Conservation (phyloP, 768 basidiomycete species). For the Pleurotus giganteus region DNA sequence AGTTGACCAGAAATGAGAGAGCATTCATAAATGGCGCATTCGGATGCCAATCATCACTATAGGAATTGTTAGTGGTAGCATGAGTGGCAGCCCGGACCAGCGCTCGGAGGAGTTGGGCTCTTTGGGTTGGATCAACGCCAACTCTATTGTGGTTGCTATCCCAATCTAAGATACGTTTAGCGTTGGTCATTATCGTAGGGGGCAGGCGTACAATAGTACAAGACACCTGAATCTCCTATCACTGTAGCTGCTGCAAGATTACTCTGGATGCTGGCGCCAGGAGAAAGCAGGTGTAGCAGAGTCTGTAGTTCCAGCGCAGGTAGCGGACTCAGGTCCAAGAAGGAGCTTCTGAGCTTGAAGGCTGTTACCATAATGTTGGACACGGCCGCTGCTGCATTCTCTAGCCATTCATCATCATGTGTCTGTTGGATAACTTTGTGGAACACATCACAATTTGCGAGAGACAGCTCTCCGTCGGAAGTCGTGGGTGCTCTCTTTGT, state of each 20-base stretch:
- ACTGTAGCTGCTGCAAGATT: slow-evolving; percentile 1
- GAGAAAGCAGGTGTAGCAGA: slow-evolving; percentile 5
- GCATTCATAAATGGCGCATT: slow-evolving; percentile 2
- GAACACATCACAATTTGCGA: not conserved
- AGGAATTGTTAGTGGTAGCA: not conserved
- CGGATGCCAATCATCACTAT: not conserved
- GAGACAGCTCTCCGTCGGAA: not conserved
- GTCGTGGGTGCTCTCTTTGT: no score
- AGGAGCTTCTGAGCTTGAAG: slow-evolving; percentile 1
- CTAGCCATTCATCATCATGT: slow-evolving; percentile 9
- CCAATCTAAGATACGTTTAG: slow-evolving; percentile 5
- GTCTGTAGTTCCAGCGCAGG: slow-evolving; percentile 5
- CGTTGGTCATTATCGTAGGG: not conserved
- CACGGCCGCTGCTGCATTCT: slow-evolving; percentile 13
- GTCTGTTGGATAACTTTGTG: slow-evolving; percentile 9
- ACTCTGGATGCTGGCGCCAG: slow-evolving; percentile 2
- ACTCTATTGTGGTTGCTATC: not conserved
- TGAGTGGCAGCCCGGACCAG: not conserved
- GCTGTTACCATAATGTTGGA: slow-evolving; percentile 5
- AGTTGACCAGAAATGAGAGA: not conserved
- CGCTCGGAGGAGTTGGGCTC: not conserved
- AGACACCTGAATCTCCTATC: not conserved
- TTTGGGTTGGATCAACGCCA: not conserved
- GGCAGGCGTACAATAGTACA: slow-evolving; percentile 2
- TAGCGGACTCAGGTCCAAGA: not conserved